Conservation (phyloP, 352 stramenopile species). For the Thraustotheca clavata region DNA sequence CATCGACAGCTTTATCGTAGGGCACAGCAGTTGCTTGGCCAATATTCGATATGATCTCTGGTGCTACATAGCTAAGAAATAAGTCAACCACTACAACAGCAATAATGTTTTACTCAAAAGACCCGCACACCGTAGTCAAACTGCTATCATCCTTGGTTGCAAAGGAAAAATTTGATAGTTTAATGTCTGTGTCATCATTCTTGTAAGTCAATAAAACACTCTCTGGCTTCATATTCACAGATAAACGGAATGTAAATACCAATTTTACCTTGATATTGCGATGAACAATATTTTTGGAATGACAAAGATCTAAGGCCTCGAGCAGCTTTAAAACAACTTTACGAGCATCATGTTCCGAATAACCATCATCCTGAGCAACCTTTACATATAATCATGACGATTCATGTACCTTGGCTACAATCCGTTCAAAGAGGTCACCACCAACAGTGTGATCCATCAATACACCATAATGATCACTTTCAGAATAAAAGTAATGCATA, state of each 20-base stretch:
- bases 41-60: slow-evolving; percentile 77
- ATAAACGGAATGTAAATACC: background rate
- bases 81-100: too few relatives aligned
- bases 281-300: background rate
- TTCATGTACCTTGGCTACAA: slow-evolving; percentile 68
- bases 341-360: background rate
- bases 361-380: background rate
- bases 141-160: background rate
- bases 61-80: slow-evolving; percentile 78
- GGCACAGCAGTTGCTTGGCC: slow-evolving; percentile 37
- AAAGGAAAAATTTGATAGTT: slow-evolving; percentile 6
- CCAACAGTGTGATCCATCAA: slow-evolving; percentile 82
- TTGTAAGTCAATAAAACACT: background rate
- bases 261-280: slow-evolving; percentile 21
- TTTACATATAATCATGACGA: background rate
- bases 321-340: background rate
- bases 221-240: slow-evolving; percentile 17
- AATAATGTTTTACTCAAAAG: slow-evolving; percentile 2
- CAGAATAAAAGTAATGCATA: slow-evolving; percentile 23
- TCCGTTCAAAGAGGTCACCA: slow-evolving; percentile 89
- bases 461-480: slow-evolving; percentile 59
- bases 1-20: slow-evolving; percentile 72
- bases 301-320: background rate
- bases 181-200: background rate
- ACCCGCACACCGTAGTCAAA: slow-evolving; percentile 3